These are phyloP conservation scores for Daphne laureola DNA, from an alignment of 441 rosid species.

Conservation along the genomic window DNA sequence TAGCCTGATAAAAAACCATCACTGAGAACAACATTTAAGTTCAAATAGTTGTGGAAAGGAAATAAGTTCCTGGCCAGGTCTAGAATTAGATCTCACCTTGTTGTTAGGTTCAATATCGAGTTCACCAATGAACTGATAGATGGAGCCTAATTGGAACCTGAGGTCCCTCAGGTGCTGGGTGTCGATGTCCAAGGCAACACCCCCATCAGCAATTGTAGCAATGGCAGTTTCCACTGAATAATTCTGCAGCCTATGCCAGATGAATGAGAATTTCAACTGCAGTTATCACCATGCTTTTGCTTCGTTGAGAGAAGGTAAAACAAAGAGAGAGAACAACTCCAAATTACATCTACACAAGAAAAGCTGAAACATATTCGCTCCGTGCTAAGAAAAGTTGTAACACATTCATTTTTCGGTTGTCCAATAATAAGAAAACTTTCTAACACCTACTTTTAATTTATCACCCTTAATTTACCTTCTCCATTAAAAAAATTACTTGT, in stretches of 20 bases:
- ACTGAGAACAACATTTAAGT: neutral
- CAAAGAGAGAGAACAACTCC: too few relatives aligned
- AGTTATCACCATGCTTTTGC: too few relatives aligned
- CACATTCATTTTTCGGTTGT: too few relatives aligned
- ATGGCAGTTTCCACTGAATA: constrained; percentile 50
- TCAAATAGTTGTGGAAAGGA: neutral
- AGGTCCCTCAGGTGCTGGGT: constrained; percentile 66
- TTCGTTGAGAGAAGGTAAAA: too few relatives aligned
- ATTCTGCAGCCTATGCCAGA: constrained; percentile 42
- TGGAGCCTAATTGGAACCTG: constrained; percentile 54
- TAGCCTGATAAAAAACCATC: constrained; percentile 28
- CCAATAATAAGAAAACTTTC: too few relatives aligned
- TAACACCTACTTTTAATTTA: too few relatives aligned
- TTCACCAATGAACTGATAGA: constrained; percentile 86
- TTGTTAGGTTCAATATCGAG: constrained; percentile 38
- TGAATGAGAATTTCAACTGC: neutral
- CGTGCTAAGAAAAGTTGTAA: too few relatives aligned
- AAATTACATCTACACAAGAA: too few relatives aligned
- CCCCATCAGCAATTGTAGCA: constrained; percentile 50
- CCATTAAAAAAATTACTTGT: too few relatives aligned
- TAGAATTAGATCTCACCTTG: constrained; percentile 35
- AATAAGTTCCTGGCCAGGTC: neutral
- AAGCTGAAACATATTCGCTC: too few relatives aligned
- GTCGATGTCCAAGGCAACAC: constrained; percentile 42
- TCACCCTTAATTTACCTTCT: too few relatives aligned